These are phyloP conservation scores for Fusarium coicis DNA, from an alignment of 2,329 filamentous ascomycete genomes.

Conservation along the genomic window DNA sequence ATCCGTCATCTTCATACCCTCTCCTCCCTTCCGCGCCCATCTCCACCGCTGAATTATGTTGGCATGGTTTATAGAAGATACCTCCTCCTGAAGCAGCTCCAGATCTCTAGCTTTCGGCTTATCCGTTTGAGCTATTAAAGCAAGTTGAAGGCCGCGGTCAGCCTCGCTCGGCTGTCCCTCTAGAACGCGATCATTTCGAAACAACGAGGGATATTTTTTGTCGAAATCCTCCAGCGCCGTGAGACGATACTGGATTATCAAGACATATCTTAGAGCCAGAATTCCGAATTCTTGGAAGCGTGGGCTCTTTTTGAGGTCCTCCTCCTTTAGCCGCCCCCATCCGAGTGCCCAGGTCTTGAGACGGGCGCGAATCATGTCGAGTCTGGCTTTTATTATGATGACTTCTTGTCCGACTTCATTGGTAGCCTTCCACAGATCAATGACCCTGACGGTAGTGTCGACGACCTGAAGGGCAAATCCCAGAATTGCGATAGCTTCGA, in stretches of 20 bases:
- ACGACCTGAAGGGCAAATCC: background rate
- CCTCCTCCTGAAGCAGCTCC: accelerated
- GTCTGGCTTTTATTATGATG: background rate
- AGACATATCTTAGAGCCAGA: background rate
- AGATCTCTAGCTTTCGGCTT: accelerated
- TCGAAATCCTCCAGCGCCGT: background rate
- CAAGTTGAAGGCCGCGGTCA: background rate
- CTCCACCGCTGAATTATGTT: background rate
- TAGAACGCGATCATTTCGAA: background rate
- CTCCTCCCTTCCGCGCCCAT: background rate
- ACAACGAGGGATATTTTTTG: background rate
- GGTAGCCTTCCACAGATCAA: background rate
- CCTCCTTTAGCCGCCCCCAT: background rate
- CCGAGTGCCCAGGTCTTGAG: background rate
- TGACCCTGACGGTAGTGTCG: background rate
- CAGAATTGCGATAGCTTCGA: background rate
- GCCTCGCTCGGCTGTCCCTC: background rate
- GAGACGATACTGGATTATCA: background rate
- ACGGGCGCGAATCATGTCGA: background rate
- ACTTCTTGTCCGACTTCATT: background rate
- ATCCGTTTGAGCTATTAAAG: background rate
- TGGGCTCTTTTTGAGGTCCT: background rate
- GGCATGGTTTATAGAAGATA: background rate
- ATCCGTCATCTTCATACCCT: background rate
- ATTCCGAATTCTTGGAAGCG: background rate